A percentile compares a stretch with the other conserved stretches of the same genome.
phyloP scores from a whole-genome alignment of 768 basidiomycete species.

The Boletus vinaceobasis region DNA sequence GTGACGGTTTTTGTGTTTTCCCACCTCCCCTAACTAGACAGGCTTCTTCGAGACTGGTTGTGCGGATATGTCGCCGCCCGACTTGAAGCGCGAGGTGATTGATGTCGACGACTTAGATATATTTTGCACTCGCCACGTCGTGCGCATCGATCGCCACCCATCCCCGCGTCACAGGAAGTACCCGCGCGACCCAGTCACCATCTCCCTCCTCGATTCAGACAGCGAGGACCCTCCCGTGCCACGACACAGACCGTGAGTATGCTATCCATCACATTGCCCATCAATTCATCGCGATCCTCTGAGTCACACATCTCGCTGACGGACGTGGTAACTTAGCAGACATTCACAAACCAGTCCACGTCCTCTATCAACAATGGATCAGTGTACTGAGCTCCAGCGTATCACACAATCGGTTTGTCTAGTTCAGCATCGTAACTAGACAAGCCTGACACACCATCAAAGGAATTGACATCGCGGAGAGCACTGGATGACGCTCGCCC shows the following conservation, averaged over 20 bases:
- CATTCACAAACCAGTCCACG: neutral
- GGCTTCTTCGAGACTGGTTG: neutral
- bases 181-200: constrained; percentile 1
- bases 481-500: constrained; percentile 11
- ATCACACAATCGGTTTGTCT: constrained; percentile 21
- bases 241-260: constrained; percentile 4
- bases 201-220: constrained; percentile 18
- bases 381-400: constrained; percentile 23
- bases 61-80: constrained; percentile 1
- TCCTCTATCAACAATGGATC: neutral
- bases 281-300: neutral
- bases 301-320: neutral
- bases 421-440: neutral
- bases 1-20: constrained; percentile 9
- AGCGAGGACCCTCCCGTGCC: constrained; percentile 1
- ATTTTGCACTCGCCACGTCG: constrained; percentile 12
- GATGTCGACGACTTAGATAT: constrained; percentile 28
- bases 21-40: neutral
- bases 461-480: constrained; percentile 24
- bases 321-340: neutral
- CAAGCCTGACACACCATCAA: constrained; percentile 9
- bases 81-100: constrained; percentile 18
- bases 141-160: constrained; percentile 13
- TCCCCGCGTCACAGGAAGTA: constrained; percentile 16
- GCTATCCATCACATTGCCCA: neutral